Conservation (phyloP, 2,329 filamentous ascomycete species). For the Ophiostoma ips region DNA sequence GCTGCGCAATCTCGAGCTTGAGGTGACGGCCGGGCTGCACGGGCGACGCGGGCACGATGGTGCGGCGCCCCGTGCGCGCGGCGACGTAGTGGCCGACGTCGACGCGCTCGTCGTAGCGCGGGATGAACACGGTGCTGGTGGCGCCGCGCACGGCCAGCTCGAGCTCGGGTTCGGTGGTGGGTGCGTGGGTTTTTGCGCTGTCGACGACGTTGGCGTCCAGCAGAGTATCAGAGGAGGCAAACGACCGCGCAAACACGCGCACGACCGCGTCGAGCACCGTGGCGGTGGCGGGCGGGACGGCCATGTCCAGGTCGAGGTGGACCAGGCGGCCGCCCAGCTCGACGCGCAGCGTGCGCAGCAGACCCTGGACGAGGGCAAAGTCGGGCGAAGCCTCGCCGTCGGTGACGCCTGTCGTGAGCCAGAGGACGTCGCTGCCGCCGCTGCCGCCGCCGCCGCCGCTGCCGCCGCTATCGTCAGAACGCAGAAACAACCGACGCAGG, state of each 20-base stretch:
- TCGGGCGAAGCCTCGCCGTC: conserved; percentile 15
- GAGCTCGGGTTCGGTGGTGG: conserved; percentile 5
- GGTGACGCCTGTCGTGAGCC: conserved; percentile 21
- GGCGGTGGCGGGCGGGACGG: conserved; percentile 10
- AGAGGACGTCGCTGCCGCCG: conserved; percentile 18
- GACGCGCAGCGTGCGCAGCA: conserved; percentile 20
- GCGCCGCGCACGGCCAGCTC: conserved; percentile 10
- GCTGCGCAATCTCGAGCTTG: conserved; percentile 11
- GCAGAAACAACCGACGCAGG: conserved; percentile 17
- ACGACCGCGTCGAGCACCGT: not conserved
- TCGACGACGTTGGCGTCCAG: not conserved
- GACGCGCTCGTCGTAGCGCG: conserved; percentile 11
- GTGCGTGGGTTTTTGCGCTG: not conserved
- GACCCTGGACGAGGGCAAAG: conserved; percentile 20
- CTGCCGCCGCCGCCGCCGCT: conserved; percentile 1
- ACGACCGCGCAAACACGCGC: conserved; percentile 6
- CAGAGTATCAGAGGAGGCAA: not conserved
- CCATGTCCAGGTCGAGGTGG: conserved; percentile 18
- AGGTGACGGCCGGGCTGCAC: conserved; percentile 11
- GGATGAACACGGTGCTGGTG: conserved; percentile 7
- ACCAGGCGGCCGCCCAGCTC: conserved; percentile 15
- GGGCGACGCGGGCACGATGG: conserved; percentile 3
- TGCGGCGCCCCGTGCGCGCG: conserved; percentile 8
- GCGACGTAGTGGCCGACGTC: conserved; percentile 8
- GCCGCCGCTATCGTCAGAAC: conserved; percentile 7